Conservation (phyloP, 306 rosid species). For the Astragalus glycyphyllos region DNA sequence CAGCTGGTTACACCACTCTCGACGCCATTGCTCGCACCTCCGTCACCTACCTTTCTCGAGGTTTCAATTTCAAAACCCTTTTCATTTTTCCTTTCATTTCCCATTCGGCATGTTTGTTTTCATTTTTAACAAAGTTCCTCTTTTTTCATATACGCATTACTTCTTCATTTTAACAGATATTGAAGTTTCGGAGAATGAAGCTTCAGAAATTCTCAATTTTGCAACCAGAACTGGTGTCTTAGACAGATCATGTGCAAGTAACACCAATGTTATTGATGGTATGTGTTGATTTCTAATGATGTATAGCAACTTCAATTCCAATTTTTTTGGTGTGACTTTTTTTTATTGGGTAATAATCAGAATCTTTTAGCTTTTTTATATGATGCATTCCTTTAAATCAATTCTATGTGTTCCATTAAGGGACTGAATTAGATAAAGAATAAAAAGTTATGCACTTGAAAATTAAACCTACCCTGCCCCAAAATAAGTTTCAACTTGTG, state of each 20-base stretch:
- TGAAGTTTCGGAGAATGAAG: conserved; percentile 65
- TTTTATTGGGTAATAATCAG: not conserved
- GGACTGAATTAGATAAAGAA: no score
- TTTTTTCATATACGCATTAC: conserved; percentile 3
- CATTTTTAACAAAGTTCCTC: not conserved
- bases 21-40: conserved; percentile 60
- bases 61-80: conserved; percentile 46
- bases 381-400: not conserved
- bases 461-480: not conserved
- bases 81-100: conserved; percentile 17
- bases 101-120: not conserved
- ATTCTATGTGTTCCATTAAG: no score
- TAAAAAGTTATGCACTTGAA: not conserved
- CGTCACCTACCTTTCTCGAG: conserved; percentile 69
- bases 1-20: conserved; percentile 74
- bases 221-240: conserved; percentile 57
- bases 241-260: conserved; percentile 54
- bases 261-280: conserved; percentile 56
- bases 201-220: conserved; percentile 68
- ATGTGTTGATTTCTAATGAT: conserved; percentile 36
- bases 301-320: conserved; percentile 7
- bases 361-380: not conserved
- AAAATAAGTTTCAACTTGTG: conserved; percentile 12
- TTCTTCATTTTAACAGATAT: conserved; percentile 59
- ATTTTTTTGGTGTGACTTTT: not conserved